Evolutionary conservation across 345 rosid species (phyloP).

Genomic region (Psidium guajava): DNA sequence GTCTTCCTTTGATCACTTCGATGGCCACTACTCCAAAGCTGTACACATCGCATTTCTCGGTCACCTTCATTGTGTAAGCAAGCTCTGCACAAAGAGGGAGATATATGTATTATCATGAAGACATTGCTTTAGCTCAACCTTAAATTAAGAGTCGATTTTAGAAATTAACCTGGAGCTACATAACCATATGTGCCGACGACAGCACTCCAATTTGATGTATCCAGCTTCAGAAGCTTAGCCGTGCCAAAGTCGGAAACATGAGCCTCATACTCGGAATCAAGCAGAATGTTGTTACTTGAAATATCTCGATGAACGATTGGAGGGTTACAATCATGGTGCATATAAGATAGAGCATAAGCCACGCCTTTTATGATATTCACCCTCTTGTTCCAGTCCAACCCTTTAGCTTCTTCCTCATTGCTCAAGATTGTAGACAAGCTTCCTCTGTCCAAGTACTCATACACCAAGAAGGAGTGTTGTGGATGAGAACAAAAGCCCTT

Average conservation of each 20-base stretch:
- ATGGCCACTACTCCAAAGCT: conserved; percentile 9
- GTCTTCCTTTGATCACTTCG: conserved; percentile 9
- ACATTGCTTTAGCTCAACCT: neutral
- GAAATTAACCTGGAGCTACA: conserved; percentile 7
- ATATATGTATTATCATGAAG: neutral
- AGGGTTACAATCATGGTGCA: conserved; percentile 10
- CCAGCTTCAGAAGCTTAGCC: conserved; percentile 7
- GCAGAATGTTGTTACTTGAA: conserved; percentile 11
- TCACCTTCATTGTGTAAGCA: conserved; percentile 11
- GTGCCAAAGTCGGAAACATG: conserved; percentile 13
- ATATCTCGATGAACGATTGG: conserved; percentile 18
- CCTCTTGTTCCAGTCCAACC: conserved; percentile 5
- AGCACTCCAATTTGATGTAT: conserved; percentile 6
- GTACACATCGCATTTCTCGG: conserved; percentile 9
- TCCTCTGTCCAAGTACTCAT: conserved; percentile 2
- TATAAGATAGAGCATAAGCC: conserved; percentile 15
- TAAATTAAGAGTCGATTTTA: neutral
- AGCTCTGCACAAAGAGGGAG: conserved; percentile 1
- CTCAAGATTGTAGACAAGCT: conserved; percentile 2
- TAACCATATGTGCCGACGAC: conserved; percentile 10
- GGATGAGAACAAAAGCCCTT: neutral
- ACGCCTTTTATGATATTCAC: conserved; percentile 3
- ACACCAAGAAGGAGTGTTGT: conserved; percentile 1
- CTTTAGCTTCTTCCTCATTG: neutral
- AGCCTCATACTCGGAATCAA: conserved; percentile 7